phyloP scores from a whole-genome alignment of 805 yeast genomes.

The Zygosaccharomyces siamensis region DNA sequence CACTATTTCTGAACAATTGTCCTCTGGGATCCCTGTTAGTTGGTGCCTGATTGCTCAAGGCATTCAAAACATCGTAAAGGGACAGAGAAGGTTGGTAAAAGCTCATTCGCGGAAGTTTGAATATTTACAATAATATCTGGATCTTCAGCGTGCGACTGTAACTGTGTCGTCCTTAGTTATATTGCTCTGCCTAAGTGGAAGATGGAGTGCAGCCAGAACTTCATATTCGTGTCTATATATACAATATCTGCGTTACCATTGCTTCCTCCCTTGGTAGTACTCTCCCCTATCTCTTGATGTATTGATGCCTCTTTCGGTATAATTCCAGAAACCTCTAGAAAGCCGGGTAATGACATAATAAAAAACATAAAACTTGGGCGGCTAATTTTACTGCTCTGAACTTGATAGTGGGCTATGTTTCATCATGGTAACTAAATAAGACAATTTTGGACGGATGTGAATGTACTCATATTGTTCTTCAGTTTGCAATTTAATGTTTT shows the following conservation, averaged over 20 bases:
- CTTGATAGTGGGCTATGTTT: no score
- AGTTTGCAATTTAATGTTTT: no score
- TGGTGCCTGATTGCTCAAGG: constrained; percentile 23
- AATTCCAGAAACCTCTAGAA: constrained; percentile 4
- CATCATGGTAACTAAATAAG: no score
- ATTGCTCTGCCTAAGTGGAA: no score
- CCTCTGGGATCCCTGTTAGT: constrained; percentile 13
- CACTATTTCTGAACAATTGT: constrained; percentile 8
- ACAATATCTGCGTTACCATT: no score
- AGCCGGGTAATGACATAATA: not conserved
- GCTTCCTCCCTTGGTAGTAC: not conserved
- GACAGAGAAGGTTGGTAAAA: constrained; percentile 32
- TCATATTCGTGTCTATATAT: no score
- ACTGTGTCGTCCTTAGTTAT: no score
- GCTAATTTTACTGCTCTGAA: not conserved
- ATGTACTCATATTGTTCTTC: no score
- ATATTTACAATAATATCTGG: no score
- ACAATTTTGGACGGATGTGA: no score
- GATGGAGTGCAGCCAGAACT: no score
- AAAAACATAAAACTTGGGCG: not conserved
- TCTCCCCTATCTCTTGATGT: not conserved
- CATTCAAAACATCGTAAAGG: constrained; percentile 29
- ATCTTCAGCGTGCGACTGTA: no score
- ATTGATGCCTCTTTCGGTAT: not conserved
- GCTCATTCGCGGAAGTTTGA: constrained; percentile 19